Evolutionary conservation across 768 basidiomycete species (phyloP), one percentile per base, ranked within the genome.

Genomic region (Strobilomyces confusus): DNA sequence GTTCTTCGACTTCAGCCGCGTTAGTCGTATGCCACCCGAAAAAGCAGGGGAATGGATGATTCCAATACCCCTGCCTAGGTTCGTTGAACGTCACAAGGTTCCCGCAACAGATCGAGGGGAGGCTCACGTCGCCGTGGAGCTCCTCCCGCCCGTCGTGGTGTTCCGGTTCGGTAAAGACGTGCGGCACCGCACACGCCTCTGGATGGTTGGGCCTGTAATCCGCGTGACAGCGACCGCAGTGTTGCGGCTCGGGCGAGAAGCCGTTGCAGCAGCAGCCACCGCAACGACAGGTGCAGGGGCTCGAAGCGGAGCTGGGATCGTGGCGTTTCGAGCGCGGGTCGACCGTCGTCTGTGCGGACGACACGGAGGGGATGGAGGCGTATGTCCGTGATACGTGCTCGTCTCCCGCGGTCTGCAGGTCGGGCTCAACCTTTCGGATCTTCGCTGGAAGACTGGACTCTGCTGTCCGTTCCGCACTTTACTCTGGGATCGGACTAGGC

Each of bases 151-250:
- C n/a, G 11, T 9, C 22, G 2, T 40, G 9, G 38, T 13, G 3
- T 1, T 26, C 23, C 9, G 1, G 17, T 2, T 38, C 12, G 1
- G 17, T 9, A 5, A 7, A 22, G 25, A 54, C 7, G 17, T 49
- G 52, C 3, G 52, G 47, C n/a, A 54, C 40, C 6, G 19, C 41
- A n/a, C 52, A 54, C 17, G 52, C 52, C 26, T 49, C 12, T 6
- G 52, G 12, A 15, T 49, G 42, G 9, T 54, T 49, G 34, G 44
- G n/a, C 1, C n/a, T 54, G 26, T 49, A 54, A 4, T 26, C 19
- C 12, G 19, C 19, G 29, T 54, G 47, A 9, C 52, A 49, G 33
- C 52, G 52, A 15, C 48, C 47, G 33, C 52, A 54, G 17, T 54
- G 52, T 19, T 37, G 41, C 0, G 52, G 41, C 23, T 48, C 38